phyloP scores from a whole-genome alignment of 768 basidiomycete species.

The Pleurotus tuber-regium region DNA sequence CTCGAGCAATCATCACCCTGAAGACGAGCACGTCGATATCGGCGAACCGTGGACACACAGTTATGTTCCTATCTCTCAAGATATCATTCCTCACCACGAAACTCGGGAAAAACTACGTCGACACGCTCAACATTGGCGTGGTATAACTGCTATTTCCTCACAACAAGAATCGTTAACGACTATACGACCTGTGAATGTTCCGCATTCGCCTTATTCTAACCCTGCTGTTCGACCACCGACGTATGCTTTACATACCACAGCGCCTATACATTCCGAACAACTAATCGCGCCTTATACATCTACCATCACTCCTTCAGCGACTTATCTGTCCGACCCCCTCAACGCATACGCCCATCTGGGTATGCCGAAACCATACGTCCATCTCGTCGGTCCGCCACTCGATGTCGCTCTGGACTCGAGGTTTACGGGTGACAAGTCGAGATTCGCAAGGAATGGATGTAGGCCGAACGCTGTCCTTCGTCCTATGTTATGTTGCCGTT shows the following conservation, averaged over 20 bases:
- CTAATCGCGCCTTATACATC: slow-evolving; percentile 66
- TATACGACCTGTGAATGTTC: slow-evolving; percentile 13
- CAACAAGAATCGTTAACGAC: slow-evolving; percentile 17
- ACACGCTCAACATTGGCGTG: slow-evolving; percentile 66
- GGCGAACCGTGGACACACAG: slow-evolving; percentile 45
- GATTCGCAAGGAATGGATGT: slow-evolving; percentile 66
- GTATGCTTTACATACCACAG: slow-evolving; percentile 65
- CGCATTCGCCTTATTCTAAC: slow-evolving; percentile 26
- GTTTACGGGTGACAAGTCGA: slow-evolving; percentile 58
- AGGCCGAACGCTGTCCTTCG: slow-evolving; percentile 64
- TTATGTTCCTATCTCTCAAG: slow-evolving; percentile 45
- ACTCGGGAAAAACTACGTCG: slow-evolving; percentile 49
- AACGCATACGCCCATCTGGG: slow-evolving; percentile 87
- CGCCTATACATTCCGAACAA: slow-evolving; percentile 48
- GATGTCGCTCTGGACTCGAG: slow-evolving; percentile 79
- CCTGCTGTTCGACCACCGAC: slow-evolving; percentile 50
- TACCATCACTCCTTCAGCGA: slow-evolving; percentile 59
- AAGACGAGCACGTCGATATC: slow-evolving; percentile 49
- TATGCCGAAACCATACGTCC: slow-evolving; percentile 81
- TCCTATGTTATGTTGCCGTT: slow-evolving; percentile 42
- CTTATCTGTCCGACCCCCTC: slow-evolving; percentile 75
- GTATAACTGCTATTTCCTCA: slow-evolving; percentile 52
- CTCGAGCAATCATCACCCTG: slow-evolving; percentile 25
- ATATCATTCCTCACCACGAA: slow-evolving; percentile 40
- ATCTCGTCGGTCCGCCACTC: slow-evolving; percentile 73